Evolutionary conservation across 164 flowering plant genomes (phyloP).

Genomic region (Piper betle): DNA sequence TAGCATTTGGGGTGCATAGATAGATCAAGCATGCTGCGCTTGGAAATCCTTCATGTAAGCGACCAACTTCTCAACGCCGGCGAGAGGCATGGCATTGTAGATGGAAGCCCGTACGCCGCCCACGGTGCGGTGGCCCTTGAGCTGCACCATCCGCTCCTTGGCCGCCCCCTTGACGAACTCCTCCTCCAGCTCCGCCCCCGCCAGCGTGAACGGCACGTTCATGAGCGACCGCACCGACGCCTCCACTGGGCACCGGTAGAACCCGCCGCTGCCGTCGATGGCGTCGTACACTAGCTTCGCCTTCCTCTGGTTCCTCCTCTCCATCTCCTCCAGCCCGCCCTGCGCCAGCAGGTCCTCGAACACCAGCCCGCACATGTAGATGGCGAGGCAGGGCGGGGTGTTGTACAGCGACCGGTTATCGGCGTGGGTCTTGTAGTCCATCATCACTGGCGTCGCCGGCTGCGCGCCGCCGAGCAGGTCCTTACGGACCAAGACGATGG

Average conservation of each 20-base stretch:
- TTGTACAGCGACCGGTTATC: slow-evolving; percentile 86
- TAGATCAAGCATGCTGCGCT: slow-evolving; percentile 39
- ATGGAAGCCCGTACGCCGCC: slow-evolving; percentile 98
- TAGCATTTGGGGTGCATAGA: too few species aligned
- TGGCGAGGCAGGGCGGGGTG: slow-evolving; percentile 70
- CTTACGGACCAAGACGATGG: slow-evolving; percentile 55
- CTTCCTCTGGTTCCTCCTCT: slow-evolving; percentile 77
- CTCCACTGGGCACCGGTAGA: slow-evolving; percentile 85
- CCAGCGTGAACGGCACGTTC: slow-evolving; percentile 95
- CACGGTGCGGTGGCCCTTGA: slow-evolving; percentile 94
- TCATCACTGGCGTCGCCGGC: slow-evolving; percentile 71
- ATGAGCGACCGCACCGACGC: slow-evolving; percentile 84
- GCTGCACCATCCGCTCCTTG: slow-evolving; percentile 83
- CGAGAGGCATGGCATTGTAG: slow-evolving; percentile 93
- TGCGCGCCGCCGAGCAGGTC: slow-evolving; percentile 80
- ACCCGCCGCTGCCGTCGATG: slow-evolving; percentile 75
- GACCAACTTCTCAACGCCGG: slow-evolving; percentile 91
- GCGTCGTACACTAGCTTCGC: slow-evolving; percentile 61
- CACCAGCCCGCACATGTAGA: slow-evolving; percentile 55
- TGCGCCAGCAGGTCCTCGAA: slow-evolving; percentile 54
- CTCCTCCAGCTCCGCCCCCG: slow-evolving; percentile 70
- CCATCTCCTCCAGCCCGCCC: slow-evolving; percentile 78
- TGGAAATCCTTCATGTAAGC: slow-evolving; percentile 96
- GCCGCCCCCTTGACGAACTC: slow-evolving; percentile 86
- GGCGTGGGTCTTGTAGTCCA: slow-evolving; percentile 91